phyloP scores from a whole-genome alignment of 257 asterid genomes.

The Nicotiana undulata region DNA sequence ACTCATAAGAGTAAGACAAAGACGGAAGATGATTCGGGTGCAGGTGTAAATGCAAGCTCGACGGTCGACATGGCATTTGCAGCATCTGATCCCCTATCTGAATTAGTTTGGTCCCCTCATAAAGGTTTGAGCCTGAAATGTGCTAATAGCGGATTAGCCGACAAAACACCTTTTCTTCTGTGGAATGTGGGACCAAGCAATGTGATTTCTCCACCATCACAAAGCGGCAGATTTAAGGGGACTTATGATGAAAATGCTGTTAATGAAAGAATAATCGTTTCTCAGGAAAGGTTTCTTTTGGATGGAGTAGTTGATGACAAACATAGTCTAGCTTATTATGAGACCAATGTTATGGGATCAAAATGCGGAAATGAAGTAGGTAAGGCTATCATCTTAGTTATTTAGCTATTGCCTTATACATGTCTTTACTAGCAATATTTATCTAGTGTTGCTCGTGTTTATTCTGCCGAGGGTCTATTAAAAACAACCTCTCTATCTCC shows the following conservation, averaged over 20 bases:
- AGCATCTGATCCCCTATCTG: constrained; percentile 58
- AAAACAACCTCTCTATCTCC: too few relatives aligned
- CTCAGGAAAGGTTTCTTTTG: constrained; percentile 2
- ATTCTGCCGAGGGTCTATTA: background rate
- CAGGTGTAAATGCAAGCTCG: constrained; percentile 82
- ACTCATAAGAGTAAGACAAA: constrained; percentile 16
- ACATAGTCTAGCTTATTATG: too few relatives aligned
- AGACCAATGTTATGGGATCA: background rate
- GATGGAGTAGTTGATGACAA: too few relatives aligned
- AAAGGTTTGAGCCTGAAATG: constrained; percentile 55
- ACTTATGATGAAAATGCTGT: constrained; percentile 15
- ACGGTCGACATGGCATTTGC: constrained; percentile 36
- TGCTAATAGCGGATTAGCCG: constrained; percentile 24
- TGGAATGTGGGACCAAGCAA: constrained; percentile 33
- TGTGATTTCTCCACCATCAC: constrained; percentile 20
- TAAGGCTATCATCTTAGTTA: background rate
- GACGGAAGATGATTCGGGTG: constrained; percentile 38
- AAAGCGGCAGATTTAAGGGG: constrained; percentile 19
- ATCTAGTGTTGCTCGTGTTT: background rate
- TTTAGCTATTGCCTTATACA: background rate
- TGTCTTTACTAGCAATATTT: background rate
- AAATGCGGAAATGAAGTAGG: background rate
- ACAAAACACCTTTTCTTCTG: constrained; percentile 25
- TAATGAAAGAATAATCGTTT: constrained; percentile 15
- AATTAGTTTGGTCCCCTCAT: constrained; percentile 67